Percentiles rank a stretch among this genome's conserved stretches.
Evolutionary conservation across 1,284 basidiomycete genomes (phyloP).

Genomic region (Takashimella tepidaria): DNA sequence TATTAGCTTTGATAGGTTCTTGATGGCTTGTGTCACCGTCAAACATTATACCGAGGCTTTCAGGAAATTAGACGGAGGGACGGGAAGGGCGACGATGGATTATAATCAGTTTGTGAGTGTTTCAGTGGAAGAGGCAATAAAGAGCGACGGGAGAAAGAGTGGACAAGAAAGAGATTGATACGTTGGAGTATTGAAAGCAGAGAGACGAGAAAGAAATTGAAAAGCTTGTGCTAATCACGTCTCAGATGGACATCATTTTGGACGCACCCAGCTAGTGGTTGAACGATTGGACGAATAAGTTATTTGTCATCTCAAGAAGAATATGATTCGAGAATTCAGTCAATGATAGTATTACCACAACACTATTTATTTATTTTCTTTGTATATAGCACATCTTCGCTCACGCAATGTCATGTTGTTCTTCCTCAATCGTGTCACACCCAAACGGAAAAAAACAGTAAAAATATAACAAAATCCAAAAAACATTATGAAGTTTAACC

Average conservation of each 20-base stretch:
- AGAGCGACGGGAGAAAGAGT: background rate
- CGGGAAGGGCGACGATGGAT: conserved; percentile 41
- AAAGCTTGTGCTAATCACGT: background rate
- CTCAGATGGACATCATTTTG: conserved; percentile 43
- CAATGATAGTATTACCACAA: no score
- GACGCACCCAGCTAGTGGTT: conserved; percentile 31
- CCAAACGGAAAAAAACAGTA: no score
- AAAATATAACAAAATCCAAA: no score
- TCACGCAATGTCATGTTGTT: no score
- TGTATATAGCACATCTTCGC: no score
- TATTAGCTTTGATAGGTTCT: conserved; percentile 47
- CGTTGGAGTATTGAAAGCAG: no score
- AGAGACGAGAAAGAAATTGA: background rate
- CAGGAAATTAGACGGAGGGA: conserved; percentile 38
- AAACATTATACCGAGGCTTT: conserved; percentile 49
- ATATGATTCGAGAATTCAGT: no score
- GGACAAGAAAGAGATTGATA: background rate
- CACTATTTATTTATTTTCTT: no score
- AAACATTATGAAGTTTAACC: no score
- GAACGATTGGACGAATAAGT: no score
- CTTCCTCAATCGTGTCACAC: no score
- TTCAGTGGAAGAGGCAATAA: background rate
- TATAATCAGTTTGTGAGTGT: conserved; percentile 45
- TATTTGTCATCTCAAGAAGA: no score
- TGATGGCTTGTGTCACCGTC: conserved; percentile 50